These are phyloP conservation scores for Camptophora hylomeconis DNA, from an alignment of 2,329 filamentous ascomycete genomes.

Conservation along the genomic window DNA sequence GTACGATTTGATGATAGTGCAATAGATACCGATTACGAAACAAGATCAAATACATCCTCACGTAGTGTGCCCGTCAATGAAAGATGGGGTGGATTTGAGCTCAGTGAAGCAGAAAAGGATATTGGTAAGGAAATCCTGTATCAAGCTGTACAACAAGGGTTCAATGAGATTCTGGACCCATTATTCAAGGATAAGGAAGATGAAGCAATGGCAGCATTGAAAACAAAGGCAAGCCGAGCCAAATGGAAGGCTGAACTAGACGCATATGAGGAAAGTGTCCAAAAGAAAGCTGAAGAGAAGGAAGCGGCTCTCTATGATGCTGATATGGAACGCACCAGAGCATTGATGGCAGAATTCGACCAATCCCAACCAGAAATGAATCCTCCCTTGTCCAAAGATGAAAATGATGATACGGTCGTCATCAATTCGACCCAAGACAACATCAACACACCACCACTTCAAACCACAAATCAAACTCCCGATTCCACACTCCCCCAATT, in stretches of 20 bases:
- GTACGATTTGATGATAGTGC: constrained; percentile 62
- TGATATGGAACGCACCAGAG: constrained; percentile 8
- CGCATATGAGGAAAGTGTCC: constrained; percentile 17
- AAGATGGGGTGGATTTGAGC: constrained; percentile 64
- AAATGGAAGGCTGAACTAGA: constrained; percentile 34
- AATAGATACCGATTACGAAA: constrained; percentile 54
- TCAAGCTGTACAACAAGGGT: constrained; percentile 78
- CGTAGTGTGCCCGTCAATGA: constrained; percentile 52
- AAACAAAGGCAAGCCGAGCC: constrained; percentile 49
- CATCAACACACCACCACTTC: not conserved
- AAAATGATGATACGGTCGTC: not conserved
- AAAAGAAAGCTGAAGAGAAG: constrained; percentile 19
- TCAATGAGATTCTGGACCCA: constrained; percentile 81
- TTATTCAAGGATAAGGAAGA: constrained; percentile 76
- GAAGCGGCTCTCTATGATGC: constrained; percentile 20
- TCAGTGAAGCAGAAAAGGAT: constrained; percentile 68
- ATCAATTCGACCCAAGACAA: not conserved
- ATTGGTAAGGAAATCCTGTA: constrained; percentile 81
- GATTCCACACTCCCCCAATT: constrained; percentile 36
- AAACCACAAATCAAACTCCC: constrained; percentile 1
- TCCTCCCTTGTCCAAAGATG: constrained; percentile 22
- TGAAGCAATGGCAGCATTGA: constrained; percentile 53
- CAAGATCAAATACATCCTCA: constrained; percentile 60
- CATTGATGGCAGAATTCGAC: constrained; percentile 26
- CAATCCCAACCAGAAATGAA: constrained; percentile 30